Evolutionary conservation across 2,329 filamentous ascomycete genomes (phyloP), one percentile per base, ranked within the genome.

Genomic region (Gaeumannomyces tritici): DNA sequence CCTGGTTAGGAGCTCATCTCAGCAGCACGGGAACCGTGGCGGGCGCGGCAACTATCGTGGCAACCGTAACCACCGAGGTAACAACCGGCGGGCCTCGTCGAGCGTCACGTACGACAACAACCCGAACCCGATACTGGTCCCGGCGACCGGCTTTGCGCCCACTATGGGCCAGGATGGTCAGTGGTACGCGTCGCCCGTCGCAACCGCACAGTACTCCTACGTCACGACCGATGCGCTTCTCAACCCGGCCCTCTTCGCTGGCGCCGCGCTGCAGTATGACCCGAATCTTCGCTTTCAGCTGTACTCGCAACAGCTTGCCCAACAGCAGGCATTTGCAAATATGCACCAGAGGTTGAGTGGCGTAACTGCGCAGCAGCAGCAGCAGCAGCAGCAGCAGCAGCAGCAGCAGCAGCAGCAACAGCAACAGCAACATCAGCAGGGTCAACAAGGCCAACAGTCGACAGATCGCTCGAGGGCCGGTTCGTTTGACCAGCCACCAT

Each of bases 401-500:
- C 51, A 55, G 26, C 51, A n/a, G 5, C 26, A 27, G 12, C n/a
- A 55, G 12, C 51, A 24, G 5, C 33, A 42, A 24, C 55, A 56
- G 12, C 54, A 56, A n/a, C 54, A 56, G 12, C 54, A 28, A 12
- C 55, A 56, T 9, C 55, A 26, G 24, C 27, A 28, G 11, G 13
- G n/a, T 2, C 55, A 27, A 21, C 42, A 47, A 26, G 31, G 35
- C 35, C 28, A 47, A 54, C 71, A 75, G 66, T 62, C 70, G 6
- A 63, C 77, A 63, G 78, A 84, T 68, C 74, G 85, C 65, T 82
- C 83, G 51, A 80, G 85, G 64, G 86, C 84, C 8, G 85, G 83
- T 69, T 87, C 84, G 15, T 84, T 87, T 68, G 85, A 88, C 67
- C 85, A 82, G 62, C 77, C 82, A 24, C 84, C 85, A 6, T 70